Percentiles rank a stretch among this genome's conserved stretches.
Evolutionary conservation across 768 basidiomycete species (phyloP).

Genomic region (Podaxis pistillaris): DNA sequence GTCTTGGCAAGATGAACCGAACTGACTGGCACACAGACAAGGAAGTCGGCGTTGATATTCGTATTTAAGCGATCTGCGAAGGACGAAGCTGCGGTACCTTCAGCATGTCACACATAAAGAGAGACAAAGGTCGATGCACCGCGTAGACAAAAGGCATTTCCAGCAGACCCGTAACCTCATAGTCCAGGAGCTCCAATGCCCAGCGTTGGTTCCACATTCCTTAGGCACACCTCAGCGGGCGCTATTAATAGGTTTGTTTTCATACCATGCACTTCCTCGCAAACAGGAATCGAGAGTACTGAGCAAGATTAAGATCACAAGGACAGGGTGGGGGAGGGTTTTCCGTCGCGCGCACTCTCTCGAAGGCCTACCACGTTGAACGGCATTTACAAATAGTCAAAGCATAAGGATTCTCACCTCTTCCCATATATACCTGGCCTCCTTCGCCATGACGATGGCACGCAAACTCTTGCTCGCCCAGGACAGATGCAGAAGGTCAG

Average conservation of each 20-base stretch:
- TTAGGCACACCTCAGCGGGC: background rate
- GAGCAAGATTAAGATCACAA: background rate
- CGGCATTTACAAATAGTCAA: background rate
- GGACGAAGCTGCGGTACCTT: background rate
- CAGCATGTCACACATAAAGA: background rate
- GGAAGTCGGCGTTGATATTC: background rate
- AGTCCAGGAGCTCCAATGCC: slow-evolving; percentile 1
- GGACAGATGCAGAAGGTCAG: slow-evolving; percentile 39
- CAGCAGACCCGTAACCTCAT: slow-evolving; percentile 1
- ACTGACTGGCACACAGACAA: background rate
- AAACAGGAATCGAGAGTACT: slow-evolving; percentile 2
- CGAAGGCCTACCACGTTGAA: background rate
- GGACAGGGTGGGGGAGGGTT: background rate
- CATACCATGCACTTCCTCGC: slow-evolving; percentile 5
- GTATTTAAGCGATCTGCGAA: background rate
- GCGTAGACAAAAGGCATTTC: background rate
- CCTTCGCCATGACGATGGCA: slow-evolving; percentile 26
- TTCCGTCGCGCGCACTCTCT: background rate
- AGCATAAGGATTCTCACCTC: slow-evolving; percentile 15
- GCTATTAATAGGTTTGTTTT: background rate
- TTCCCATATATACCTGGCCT: slow-evolving; percentile 30
- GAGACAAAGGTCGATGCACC: background rate
- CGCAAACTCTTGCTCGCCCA: slow-evolving; percentile 35
- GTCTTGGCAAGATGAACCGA: background rate
- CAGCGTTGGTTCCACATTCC: background rate